phyloP scores from a whole-genome alignment of 1,139 yeast genomes.

The Pichia norvegensis region DNA sequence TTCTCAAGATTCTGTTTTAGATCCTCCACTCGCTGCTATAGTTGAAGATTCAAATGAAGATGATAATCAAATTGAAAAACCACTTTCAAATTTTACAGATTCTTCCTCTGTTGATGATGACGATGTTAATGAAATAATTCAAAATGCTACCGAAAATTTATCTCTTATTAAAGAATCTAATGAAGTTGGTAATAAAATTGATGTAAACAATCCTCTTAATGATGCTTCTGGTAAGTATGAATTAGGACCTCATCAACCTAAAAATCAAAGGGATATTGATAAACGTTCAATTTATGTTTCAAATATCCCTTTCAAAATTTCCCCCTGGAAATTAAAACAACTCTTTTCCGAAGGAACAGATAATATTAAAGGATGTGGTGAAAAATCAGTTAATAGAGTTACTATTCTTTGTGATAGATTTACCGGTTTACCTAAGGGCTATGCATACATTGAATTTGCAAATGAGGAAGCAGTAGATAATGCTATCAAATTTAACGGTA shows the following conservation, averaged over 20 bases:
- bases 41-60: background rate
- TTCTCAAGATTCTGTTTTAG: background rate
- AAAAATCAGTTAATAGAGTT: constrained; percentile 57
- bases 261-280: constrained; percentile 37
- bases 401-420: constrained; percentile 66
- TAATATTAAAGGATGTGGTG: constrained; percentile 43
- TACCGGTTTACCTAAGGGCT: constrained; percentile 80
- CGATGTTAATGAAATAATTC: background rate
- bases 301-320: constrained; percentile 71
- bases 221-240: background rate
- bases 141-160: background rate
- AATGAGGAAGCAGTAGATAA: constrained; percentile 53
- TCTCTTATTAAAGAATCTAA: background rate
- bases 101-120: background rate
- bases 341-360: constrained; percentile 45
- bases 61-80: background rate
- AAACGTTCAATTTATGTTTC: constrained; percentile 81
- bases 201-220: background rate
- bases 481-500: constrained; percentile 63
- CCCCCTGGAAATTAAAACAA: constrained; percentile 76
- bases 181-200: background rate
- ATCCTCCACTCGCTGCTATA: background rate
- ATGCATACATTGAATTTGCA: constrained; percentile 75
- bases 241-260: constrained; percentile 27
- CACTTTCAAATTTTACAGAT: background rate